These are phyloP conservation scores for Suillus occidentalis DNA, from an alignment of 768 basidiomycete genomes.

Conservation along the genomic window DNA sequence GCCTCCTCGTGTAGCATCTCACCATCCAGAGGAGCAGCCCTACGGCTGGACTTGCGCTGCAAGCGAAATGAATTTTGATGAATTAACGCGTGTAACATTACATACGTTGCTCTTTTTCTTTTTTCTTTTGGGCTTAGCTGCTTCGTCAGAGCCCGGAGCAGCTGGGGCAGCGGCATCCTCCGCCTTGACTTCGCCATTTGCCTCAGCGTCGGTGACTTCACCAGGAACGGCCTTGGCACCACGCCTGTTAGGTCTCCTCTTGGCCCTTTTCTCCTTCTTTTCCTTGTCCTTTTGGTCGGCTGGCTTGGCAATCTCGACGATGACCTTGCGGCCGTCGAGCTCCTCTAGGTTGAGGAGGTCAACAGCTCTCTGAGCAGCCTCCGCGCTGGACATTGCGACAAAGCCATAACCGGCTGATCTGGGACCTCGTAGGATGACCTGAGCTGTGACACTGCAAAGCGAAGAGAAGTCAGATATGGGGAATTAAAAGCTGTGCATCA, in stretches of 20 bases:
- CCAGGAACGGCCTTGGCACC: conserved; percentile 85
- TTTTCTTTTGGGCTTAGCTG: conserved; percentile 72
- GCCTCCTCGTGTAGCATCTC: conserved; percentile 26
- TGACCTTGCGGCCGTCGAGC: conserved; percentile 85
- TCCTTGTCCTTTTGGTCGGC: conserved; percentile 81
- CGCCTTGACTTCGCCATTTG: conserved; percentile 70
- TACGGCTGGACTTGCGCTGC: conserved; percentile 57
- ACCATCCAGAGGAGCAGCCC: conserved; percentile 36
- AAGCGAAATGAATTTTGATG: conserved; percentile 17
- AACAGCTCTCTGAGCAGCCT: conserved; percentile 86
- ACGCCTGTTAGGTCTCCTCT: conserved; percentile 83
- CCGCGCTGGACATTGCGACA: conserved; percentile 76
- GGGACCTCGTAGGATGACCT: conserved; percentile 82
- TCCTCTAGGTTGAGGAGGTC: conserved; percentile 83
- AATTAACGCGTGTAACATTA: conserved; percentile 5
- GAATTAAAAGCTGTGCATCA: conserved; percentile 12
- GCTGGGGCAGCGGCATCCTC: conserved; percentile 46
- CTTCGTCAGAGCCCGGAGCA: conserved; percentile 50
- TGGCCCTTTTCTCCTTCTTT: conserved; percentile 74
- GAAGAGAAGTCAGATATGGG: conserved; percentile 14
- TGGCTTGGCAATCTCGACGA: conserved; percentile 93
- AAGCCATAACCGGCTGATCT: conserved; percentile 94
- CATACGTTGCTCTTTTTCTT: conserved; percentile 70
- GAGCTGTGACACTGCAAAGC: conserved; percentile 65
- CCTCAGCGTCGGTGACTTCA: conserved; percentile 88